Percentiles rank a stretch among this genome's conserved stretches.
phyloP scores from a whole-genome alignment of 2,329 filamentous ascomycete genomes.

The Colletotrichum sublineola region DNA sequence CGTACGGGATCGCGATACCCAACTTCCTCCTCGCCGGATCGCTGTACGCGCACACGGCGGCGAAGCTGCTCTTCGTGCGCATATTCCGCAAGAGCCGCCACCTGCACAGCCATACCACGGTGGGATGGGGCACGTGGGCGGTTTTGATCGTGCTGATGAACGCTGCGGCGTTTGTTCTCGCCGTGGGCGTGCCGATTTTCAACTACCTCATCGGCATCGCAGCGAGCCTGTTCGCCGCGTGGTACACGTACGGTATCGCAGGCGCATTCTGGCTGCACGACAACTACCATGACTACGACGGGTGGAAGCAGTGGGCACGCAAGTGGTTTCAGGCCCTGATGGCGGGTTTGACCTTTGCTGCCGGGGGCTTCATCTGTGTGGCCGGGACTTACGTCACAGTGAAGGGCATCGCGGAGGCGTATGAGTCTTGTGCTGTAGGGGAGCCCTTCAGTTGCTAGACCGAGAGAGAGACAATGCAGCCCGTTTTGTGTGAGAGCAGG shows the following conservation, averaged over 20 bases:
- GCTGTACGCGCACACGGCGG: constrained; percentile 64
- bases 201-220: constrained; percentile 66
- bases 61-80: constrained; percentile 64
- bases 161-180: constrained; percentile 56
- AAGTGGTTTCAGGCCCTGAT: constrained; percentile 55
- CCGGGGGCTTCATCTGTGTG: constrained; percentile 62
- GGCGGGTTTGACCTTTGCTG: constrained; percentile 57
- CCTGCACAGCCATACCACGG: constrained; percentile 60
- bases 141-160: constrained; percentile 61
- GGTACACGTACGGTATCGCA: constrained; percentile 67
- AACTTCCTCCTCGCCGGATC: constrained; percentile 64
- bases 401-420: constrained; percentile 47
- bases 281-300: constrained; percentile 57
- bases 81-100: constrained; percentile 61
- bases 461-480: background rate
- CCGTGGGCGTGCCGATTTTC: constrained; percentile 66
- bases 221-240: constrained; percentile 64
- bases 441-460: constrained; percentile 34
- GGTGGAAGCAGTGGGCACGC: constrained; percentile 53
- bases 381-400: constrained; percentile 65
- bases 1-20: constrained; percentile 64
- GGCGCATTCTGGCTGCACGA: constrained; percentile 67
- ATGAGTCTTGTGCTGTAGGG: constrained; percentile 35
- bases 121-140: constrained; percentile 63
- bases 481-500: too few species aligned